Base-by-base conservation (phyloP, 257 asterid genomes). In the Salvia miltiorrhiza region DNA sequence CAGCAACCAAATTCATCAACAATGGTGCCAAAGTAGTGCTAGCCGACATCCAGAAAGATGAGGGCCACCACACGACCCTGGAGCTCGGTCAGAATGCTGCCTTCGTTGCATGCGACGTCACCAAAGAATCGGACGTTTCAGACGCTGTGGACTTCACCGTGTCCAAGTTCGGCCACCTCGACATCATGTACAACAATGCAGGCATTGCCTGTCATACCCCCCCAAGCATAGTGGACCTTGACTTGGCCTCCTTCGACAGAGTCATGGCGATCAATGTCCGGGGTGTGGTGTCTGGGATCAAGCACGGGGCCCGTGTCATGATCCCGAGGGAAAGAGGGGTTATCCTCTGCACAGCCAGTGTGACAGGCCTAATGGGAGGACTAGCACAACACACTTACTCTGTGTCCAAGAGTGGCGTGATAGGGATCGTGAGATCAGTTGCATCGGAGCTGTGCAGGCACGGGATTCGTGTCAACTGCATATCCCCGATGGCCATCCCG, bases 281-380 rank as follows among this genome's bases (percentile, higher is more conserved):
- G 3, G 94, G 96, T 13, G 84, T 76, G 3, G 55, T 87, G 0
- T 82, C 90, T 0, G 99, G 97, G 65, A 78, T 93, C 75, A 93
- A 90, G 85, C 99, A 93, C 58, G 97, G 87, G 1, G 82, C 99
- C 14, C 87, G 99, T 2, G 96, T 86, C 7, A 61, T 88, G 99
- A 88, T 93, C 83, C 96, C 90, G 4, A 72, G 81, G 32, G 57
- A 67, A 32, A 33, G 73, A 2, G 99, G 97, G 23, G 85, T 81
- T 32, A 90, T 90, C 57, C 59, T 93, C 24, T 93, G 97, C 90
- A 93, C 99, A 0, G 90, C 88, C 20, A 90, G 97, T 13, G 80
- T 90, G 28, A 89, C 97, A 0, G 97, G 97, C 1, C 4, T 93
- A 0, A 67, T 90, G 59, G 99, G 89, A 0, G 99, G 97, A 1